A percentile compares a stretch with the other conserved stretches of the same genome.
phyloP scores from a whole-genome alignment of 169 alveolate genomes.

The Plasmodium sp. region DNA sequence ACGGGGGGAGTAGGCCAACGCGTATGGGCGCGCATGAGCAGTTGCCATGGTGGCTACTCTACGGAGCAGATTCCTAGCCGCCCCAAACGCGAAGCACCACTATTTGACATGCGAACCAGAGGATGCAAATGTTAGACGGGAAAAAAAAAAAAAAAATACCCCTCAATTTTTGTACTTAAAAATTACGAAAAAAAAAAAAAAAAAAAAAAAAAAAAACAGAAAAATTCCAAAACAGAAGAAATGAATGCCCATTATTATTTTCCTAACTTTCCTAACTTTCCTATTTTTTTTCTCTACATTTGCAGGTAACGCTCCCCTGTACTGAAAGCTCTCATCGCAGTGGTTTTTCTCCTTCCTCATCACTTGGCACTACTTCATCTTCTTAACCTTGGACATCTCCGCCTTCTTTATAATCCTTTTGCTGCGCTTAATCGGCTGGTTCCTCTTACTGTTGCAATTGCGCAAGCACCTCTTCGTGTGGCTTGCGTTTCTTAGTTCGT shows the following conservation, averaged over 20 bases:
- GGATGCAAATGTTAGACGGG: not conserved
- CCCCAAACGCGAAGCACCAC: not conserved
- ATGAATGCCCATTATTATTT: not conserved
- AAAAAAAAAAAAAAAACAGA: not conserved
- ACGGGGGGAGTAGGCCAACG: not conserved
- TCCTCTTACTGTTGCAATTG: slow-evolving; percentile 4
- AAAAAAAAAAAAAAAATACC: not conserved
- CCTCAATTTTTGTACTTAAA: slow-evolving; percentile 10
- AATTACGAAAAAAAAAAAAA: slow-evolving; percentile 8
- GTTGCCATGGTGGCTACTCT: not conserved
- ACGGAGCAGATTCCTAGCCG: not conserved
- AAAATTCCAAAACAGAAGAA: not conserved
- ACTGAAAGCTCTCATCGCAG: not conserved
- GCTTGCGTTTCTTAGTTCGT: slow-evolving; percentile 4
- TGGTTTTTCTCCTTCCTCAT: not conserved
- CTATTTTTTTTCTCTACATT: not conserved
- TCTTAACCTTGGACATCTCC: slow-evolving; percentile 12
- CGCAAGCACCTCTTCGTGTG: slow-evolving; percentile 1
- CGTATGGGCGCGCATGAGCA: not conserved
- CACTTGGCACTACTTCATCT: not conserved
- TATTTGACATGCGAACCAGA: not conserved
- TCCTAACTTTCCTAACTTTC: not conserved
- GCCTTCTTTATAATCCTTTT: slow-evolving; percentile 21
- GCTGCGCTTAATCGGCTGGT: slow-evolving; percentile 16
- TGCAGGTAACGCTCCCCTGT: not conserved